A percentile compares a stretch with the other conserved stretches of the same genome.
Evolutionary conservation across 2,329 filamentous ascomycete genomes (phyloP).

Genomic region (Fusarium sp.): DNA sequence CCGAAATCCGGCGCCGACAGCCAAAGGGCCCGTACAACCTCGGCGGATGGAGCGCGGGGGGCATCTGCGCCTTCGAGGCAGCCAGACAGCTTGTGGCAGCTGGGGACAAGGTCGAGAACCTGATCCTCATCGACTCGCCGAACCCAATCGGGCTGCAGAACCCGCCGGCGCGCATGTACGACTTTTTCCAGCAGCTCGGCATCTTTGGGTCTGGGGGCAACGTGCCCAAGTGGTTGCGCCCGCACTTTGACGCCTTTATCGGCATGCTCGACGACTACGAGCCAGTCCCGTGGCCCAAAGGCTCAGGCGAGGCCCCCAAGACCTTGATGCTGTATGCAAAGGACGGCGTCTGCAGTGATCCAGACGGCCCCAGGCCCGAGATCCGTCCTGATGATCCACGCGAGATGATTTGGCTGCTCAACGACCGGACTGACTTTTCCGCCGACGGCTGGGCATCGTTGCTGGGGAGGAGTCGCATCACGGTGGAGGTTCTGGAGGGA

Average conservation of each 20-base stretch:
- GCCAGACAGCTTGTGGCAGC: constrained; percentile 69
- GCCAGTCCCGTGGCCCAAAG: constrained; percentile 69
- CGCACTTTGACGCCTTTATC: constrained; percentile 78
- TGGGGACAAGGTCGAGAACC: constrained; percentile 67
- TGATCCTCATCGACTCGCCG: constrained; percentile 75
- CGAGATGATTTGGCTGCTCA: constrained; percentile 76
- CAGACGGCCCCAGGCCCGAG: constrained; percentile 70
- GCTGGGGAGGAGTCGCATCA: constrained; percentile 12
- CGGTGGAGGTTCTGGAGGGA: constrained; percentile 21
- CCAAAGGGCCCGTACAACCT: constrained; percentile 75
- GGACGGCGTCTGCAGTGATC: constrained; percentile 77
- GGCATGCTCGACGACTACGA: constrained; percentile 76
- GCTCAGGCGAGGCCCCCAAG: constrained; percentile 65
- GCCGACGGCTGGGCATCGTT: constrained; percentile 42
- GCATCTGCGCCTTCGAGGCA: constrained; percentile 77
- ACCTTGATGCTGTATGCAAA: constrained; percentile 78
- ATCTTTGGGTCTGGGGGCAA: constrained; percentile 75
- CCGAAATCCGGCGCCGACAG: constrained; percentile 78
- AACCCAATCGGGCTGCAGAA: constrained; percentile 76
- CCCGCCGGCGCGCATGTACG: constrained; percentile 71
- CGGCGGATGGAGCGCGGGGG: constrained; percentile 82
- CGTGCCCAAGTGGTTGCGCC: constrained; percentile 78
- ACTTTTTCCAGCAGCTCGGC: constrained; percentile 79
- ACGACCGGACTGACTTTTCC: constrained; percentile 77
- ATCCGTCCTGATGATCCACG: constrained; percentile 60